Conservation (phyloP, 805 yeast genomes). For the Yarrowia deformans region DNA sequence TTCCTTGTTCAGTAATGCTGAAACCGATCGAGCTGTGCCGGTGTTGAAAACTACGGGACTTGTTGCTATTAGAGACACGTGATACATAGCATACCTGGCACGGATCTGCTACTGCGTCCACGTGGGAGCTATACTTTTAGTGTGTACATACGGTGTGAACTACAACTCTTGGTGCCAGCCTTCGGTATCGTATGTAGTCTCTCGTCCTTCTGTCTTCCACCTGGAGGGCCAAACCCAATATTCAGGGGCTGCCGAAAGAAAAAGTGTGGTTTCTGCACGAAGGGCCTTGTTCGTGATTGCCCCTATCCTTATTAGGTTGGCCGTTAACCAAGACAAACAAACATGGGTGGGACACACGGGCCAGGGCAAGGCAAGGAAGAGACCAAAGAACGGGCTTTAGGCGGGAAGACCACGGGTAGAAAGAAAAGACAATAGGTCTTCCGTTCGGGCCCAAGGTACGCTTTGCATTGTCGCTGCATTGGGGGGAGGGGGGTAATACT, state of each 20-base stretch:
- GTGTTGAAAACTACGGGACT: too few relatives aligned
- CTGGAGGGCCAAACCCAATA: background rate
- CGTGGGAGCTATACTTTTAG: background rate
- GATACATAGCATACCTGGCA: background rate
- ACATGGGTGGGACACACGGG: background rate
- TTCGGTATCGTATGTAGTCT: background rate
- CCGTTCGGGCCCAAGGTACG: constrained; percentile 14
- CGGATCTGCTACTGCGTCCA: background rate
- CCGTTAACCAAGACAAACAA: constrained; percentile 30
- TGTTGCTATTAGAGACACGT: background rate
- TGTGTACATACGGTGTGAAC: too few relatives aligned
- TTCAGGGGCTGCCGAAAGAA: constrained; percentile 3
- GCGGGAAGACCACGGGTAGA: constrained; percentile 1
- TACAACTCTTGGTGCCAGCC: too few relatives aligned
- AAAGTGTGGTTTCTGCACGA: constrained; percentile 2
- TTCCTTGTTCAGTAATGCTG: background rate
- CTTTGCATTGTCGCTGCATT: constrained; percentile 27
- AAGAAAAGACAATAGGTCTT: background rate
- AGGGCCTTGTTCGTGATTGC: background rate
- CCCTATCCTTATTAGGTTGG: constrained; percentile 12
- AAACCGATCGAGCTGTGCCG: too few relatives aligned
- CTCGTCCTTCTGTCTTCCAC: background rate
- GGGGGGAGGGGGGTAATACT: too few relatives aligned
- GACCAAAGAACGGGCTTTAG: background rate
- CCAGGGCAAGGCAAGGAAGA: background rate